Evolutionary conservation across 1,139 yeast genomes (phyloP).

Genomic region (Pichia sp.): DNA sequence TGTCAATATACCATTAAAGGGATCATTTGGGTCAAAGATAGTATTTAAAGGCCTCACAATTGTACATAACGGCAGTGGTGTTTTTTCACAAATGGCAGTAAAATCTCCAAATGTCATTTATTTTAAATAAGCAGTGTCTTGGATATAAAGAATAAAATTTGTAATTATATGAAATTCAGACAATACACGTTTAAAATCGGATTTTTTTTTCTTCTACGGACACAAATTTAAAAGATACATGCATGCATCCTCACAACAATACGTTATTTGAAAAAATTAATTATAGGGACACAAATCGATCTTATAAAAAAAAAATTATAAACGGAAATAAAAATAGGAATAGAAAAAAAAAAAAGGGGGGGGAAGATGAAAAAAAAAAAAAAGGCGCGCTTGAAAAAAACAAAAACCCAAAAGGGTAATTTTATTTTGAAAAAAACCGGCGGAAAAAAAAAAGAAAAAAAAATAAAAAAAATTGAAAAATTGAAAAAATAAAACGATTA

Average conservation of each 20-base stretch:
- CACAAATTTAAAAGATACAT: too few relatives aligned
- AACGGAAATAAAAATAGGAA: too few relatives aligned
- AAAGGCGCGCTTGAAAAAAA: background rate
- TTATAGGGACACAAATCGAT: background rate
- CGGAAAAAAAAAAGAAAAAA: too few relatives aligned
- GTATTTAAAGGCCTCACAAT: conserved; percentile 40
- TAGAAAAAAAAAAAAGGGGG: background rate
- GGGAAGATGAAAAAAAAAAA: background rate
- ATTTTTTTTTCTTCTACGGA: background rate
- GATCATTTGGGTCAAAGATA: conserved; percentile 10
- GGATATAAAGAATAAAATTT: too few relatives aligned
- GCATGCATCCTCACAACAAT: too few relatives aligned
- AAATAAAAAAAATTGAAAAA: too few relatives aligned
- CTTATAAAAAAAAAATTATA: background rate
- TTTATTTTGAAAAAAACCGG: too few relatives aligned
- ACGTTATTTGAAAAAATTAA: background rate
- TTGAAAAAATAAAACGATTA: too few relatives aligned
- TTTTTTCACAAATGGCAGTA: conserved; percentile 54
- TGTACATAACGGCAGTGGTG: conserved; percentile 76
- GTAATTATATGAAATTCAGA: too few relatives aligned
- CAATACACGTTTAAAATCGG: too few relatives aligned
- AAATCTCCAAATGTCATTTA: conserved; percentile 63
- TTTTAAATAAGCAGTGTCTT: too few relatives aligned
- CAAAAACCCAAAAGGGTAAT: background rate
- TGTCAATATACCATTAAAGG: conserved; percentile 56